Percentiles rank a stretch among this genome's conserved stretches.
These are phyloP conservation scores for Berkeleyomyces basicola DNA, from an alignment of 2,329 filamentous ascomycete species.

Conservation along the genomic window DNA sequence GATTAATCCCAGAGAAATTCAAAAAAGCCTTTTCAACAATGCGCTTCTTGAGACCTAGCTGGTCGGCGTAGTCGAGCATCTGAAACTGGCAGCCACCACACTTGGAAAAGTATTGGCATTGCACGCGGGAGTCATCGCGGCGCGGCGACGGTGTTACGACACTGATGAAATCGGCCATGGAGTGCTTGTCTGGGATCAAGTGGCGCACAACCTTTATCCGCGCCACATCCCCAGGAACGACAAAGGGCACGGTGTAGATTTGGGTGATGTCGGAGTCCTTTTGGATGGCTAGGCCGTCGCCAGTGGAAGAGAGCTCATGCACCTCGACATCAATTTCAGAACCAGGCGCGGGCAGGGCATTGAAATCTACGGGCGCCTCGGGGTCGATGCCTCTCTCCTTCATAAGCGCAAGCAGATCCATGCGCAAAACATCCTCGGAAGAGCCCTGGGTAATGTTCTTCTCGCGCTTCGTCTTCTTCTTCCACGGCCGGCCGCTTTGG, in stretches of 20 bases:
- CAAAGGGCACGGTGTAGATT: slow-evolving; percentile 78
- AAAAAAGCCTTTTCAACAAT: slow-evolving; percentile 83
- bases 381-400: slow-evolving; percentile 23
- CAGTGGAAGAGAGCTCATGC: slow-evolving; percentile 69
- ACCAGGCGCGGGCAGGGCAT: slow-evolving; percentile 44
- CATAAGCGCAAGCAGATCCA: slow-evolving; percentile 43
- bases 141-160: slow-evolving; percentile 56
- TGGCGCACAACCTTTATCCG: slow-evolving; percentile 67
- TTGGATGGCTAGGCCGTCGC: slow-evolving; percentile 72
- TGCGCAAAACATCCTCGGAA: slow-evolving; percentile 47
- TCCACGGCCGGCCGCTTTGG: slow-evolving; percentile 13
- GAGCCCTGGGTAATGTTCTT: slow-evolving; percentile 45
- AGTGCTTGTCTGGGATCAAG: slow-evolving; percentile 46
- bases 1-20: slow-evolving; percentile 59
- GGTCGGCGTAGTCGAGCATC: slow-evolving; percentile 80
- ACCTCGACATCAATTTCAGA: slow-evolving; percentile 73
- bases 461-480: slow-evolving; percentile 36
- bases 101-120: slow-evolving; percentile 70
- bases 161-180: slow-evolving; percentile 65
- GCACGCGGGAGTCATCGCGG: slow-evolving; percentile 60
- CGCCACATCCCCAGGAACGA: slow-evolving; percentile 67
- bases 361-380: slow-evolving; percentile 18
- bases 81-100: slow-evolving; percentile 96
- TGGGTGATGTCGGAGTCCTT: slow-evolving; percentile 30
- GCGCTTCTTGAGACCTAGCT: slow-evolving; percentile 66